phyloP scores from a whole-genome alignment of 176 grass and related monocot genomes.

The Leersia perrieri region DNA sequence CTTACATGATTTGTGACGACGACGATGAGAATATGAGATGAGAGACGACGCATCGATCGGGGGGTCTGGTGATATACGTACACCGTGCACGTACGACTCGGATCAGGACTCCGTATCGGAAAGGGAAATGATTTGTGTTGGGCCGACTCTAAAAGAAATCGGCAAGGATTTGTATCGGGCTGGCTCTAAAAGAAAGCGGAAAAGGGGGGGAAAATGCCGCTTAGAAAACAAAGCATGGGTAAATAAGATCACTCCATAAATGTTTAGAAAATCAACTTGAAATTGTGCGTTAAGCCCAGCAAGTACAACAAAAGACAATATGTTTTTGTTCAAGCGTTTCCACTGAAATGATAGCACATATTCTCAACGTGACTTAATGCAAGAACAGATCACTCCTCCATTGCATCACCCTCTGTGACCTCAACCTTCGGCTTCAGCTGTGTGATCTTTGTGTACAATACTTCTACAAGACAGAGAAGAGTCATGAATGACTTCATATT shows the following conservation, averaged over 20 bases:
- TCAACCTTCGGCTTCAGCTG: conserved; percentile 54
- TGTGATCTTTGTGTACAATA: conserved; percentile 76
- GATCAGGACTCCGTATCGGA: too few relatives aligned
- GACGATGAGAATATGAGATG: too few relatives aligned
- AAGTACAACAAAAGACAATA: conserved; percentile 39
- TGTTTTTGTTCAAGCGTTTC: neutral
- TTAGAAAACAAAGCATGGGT: neutral
- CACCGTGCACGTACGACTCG: too few relatives aligned
- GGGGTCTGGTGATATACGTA: too few relatives aligned
- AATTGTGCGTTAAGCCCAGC: neutral
- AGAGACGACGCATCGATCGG: too few relatives aligned
- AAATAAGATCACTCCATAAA: neutral
- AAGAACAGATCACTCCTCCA: conserved; percentile 75
- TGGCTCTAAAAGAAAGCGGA: too few relatives aligned
- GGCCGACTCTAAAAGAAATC: too few relatives aligned
- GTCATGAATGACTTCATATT: neutral
- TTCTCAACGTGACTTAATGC: neutral
- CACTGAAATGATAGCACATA: conserved; percentile 9
- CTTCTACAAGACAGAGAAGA: conserved; percentile 50
- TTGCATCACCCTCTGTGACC: conserved; percentile 56
- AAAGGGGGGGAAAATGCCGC: too few relatives aligned
- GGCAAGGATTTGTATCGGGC: too few relatives aligned
- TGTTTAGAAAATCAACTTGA: neutral
- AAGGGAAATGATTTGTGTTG: too few relatives aligned
- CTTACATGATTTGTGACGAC: too few relatives aligned